Evolutionary conservation across 805 yeast species (phyloP).

Genomic region (Komagataella mondaviorum): DNA sequence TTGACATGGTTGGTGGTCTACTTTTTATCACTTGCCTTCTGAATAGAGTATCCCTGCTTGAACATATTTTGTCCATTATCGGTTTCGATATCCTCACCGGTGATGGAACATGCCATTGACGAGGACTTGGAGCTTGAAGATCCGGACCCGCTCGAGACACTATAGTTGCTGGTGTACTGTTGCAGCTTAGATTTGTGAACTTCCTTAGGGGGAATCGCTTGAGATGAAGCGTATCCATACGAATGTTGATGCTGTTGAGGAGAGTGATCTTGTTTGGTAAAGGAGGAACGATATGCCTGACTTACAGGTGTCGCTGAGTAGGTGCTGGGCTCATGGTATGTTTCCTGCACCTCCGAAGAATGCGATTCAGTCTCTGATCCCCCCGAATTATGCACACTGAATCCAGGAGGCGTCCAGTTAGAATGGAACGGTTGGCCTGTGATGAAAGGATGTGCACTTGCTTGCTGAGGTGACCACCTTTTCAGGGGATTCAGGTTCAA

Average conservation of each 20-base stretch:
- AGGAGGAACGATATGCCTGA: background rate
- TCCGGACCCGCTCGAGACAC: background rate
- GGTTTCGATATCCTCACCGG: background rate
- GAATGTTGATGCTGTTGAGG: background rate
- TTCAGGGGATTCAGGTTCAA: conserved; percentile 82
- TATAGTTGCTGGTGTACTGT: background rate
- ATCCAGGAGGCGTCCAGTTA: conserved; percentile 34
- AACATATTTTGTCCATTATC: background rate
- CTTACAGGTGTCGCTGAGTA: background rate
- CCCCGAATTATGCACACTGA: background rate
- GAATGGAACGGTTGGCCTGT: conserved; percentile 44
- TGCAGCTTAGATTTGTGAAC: background rate
- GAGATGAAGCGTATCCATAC: background rate
- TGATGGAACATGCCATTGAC: background rate
- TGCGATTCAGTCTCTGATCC: background rate
- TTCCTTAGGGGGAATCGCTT: background rate
- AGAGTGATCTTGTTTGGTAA: background rate
- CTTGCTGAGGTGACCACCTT: conserved; percentile 96
- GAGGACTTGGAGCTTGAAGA: background rate
- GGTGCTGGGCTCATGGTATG: background rate
- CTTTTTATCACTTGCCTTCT: background rate
- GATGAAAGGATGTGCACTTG: conserved; percentile 81
- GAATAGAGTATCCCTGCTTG: background rate
- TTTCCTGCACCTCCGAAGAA: background rate
- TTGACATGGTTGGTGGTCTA: background rate